These are phyloP conservation scores for Aspergillaceae sp. DNA, from an alignment of 2,329 filamentous ascomycete species.

Conservation along the genomic window DNA sequence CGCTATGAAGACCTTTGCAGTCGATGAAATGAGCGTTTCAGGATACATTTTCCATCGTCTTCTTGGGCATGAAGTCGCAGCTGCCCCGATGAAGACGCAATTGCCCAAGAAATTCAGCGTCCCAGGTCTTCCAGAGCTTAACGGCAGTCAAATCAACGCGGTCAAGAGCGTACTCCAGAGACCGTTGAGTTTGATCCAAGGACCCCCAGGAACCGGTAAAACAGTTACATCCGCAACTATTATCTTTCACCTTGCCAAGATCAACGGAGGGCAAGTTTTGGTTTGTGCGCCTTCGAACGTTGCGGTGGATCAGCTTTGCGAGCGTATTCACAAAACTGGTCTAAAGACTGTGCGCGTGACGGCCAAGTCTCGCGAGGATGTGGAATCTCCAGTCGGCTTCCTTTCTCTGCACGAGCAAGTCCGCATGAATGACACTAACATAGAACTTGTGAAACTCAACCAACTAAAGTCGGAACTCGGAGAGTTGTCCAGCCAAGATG, in stretches of 20 bases:
- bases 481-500: conserved; percentile 87
- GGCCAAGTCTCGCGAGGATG: conserved; percentile 97
- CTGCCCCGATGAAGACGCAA: conserved; percentile 89
- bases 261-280: conserved; percentile 87
- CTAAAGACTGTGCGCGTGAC: conserved; percentile 95
- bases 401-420: conserved; percentile 94
- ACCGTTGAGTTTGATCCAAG: conserved; percentile 90
- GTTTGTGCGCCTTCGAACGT: conserved; percentile 98
- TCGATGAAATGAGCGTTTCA: conserved; percentile 96
- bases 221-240: conserved; percentile 98
- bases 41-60: conserved; percentile 98
- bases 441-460: conserved; percentile 83
- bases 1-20: conserved; percentile 97
- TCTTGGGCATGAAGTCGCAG: conserved; percentile 86
- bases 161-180: conserved; percentile 93
- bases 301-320: conserved; percentile 94
- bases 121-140: conserved; percentile 86
- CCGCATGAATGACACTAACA: conserved; percentile 92
- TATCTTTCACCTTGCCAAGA: conserved; percentile 94
- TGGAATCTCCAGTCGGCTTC: conserved; percentile 96
- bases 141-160: conserved; percentile 89
- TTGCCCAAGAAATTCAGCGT: conserved; percentile 96
- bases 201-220: conserved; percentile 93
- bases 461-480: conserved; percentile 87
- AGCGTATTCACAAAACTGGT: conserved; percentile 88